phyloP scores from a whole-genome alignment of 805 yeast species.

The Hanseniaspora mollemarum region DNA sequence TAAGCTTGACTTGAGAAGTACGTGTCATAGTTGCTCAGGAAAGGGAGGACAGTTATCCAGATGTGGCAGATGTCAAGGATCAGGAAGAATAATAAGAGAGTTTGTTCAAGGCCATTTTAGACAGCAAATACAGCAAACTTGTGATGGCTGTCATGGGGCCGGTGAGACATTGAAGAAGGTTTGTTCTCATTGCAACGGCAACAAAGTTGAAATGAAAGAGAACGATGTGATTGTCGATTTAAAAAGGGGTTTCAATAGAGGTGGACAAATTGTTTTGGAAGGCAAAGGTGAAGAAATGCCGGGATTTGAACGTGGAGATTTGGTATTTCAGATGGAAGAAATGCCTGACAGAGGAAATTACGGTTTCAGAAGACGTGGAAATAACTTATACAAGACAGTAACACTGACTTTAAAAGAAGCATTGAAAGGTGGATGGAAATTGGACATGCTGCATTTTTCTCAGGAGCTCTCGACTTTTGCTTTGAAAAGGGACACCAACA shows the following conservation, averaged over 20 bases:
- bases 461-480: slow-evolving; percentile 37
- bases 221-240: slow-evolving; percentile 53
- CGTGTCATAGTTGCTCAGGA: slow-evolving; percentile 72
- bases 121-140: slow-evolving; percentile 68
- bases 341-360: slow-evolving; percentile 37
- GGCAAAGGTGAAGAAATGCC: slow-evolving; percentile 83
- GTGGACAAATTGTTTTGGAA: slow-evolving; percentile 43
- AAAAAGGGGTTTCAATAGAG: slow-evolving; percentile 59
- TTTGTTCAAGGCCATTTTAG: slow-evolving; percentile 82
- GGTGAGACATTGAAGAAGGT: slow-evolving; percentile 55
- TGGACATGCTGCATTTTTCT: slow-evolving; percentile 59
- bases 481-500: slow-evolving; percentile 42
- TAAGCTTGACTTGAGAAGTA: slow-evolving; percentile 53
- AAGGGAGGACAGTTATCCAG: slow-evolving; percentile 60
- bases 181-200: slow-evolving; percentile 64
- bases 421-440: slow-evolving; percentile 64
- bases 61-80: slow-evolving; percentile 65
- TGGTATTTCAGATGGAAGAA: slow-evolving; percentile 53
- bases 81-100: slow-evolving; percentile 53
- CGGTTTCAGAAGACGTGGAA: slow-evolving; percentile 78
- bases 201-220: slow-evolving; percentile 44
- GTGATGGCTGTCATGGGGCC: slow-evolving; percentile 70
- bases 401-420: slow-evolving; percentile 64
- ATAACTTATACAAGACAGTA: slow-evolving; percentile 70
- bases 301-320: slow-evolving; percentile 71